Base-by-base conservation (phyloP, 768 basidiomycete species). In the Suillus spraguei region DNA sequence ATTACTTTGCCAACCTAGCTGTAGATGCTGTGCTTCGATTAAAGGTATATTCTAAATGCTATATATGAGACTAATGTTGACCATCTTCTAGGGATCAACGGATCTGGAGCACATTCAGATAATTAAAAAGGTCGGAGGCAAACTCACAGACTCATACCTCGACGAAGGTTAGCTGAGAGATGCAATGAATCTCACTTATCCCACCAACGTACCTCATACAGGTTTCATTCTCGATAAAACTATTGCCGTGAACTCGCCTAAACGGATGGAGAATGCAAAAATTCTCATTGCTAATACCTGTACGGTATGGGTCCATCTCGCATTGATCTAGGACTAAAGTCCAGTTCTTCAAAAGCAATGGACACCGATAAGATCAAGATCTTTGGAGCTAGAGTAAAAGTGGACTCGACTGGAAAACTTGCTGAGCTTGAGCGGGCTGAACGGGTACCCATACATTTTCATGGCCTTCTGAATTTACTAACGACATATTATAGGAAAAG, bases 331-430 rank as follows among this genome's bases (percentile, higher is more conserved):
- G 16, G 36, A 17, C 20, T 63, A 17, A 49, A 17, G 59, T 44
- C 41, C 13, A 9, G 17, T 55, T 32, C 14, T 55, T 63, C 8
- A 52, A 13, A 67, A 96, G 95, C 97, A 3, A 99, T 99, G 97
- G 97, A 99, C 78, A 99, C 97, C 35, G 97, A 99, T 80, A 99
- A 99, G 77, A 97, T 99, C 83, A 99, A 99, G 80, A 91, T 99
- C 65, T 99, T 99, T 65, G 97, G 97, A 50, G 97, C 97, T 0
- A 85, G 95, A 41, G 89, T 99, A 65, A 94, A 95, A 78, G 97
- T 99, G 7, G 97, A 98, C 70, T 84, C 93, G 53, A 97, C 97
- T 2, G 92, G 96, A 60, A 98, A 99, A 80, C 87, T 99, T 8
- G 97, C 97, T 8, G 97, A 99, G 76, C 88, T 99, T n/a, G 97